These are phyloP conservation scores for Avena insularis DNA, from an alignment of 176 grass and related monocot species.

Conservation along the genomic window DNA sequence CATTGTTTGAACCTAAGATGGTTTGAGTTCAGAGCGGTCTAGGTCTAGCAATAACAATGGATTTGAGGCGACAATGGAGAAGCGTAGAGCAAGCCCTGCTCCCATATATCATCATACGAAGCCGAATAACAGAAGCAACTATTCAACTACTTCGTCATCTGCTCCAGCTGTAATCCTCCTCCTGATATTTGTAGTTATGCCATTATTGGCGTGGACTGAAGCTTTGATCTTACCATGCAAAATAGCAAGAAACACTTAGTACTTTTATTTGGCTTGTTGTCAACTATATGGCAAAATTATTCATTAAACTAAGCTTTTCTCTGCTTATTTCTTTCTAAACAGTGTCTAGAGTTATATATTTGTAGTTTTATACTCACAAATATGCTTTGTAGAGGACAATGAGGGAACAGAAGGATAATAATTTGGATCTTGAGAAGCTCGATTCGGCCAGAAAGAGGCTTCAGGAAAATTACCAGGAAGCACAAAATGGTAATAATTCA, in stretches of 20 bases:
- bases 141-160: slow-evolving; percentile 47
- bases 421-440: slow-evolving; percentile 57
- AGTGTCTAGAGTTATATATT: neutral
- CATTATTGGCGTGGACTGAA: neutral
- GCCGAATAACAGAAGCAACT: slow-evolving; percentile 32
- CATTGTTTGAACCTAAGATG: slow-evolving; percentile 47
- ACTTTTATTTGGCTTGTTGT: slow-evolving; percentile 1
- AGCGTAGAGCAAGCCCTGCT: slow-evolving; percentile 51
- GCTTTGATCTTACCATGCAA: neutral
- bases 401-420: slow-evolving; percentile 55
- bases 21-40: slow-evolving; percentile 46
- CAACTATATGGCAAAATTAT: neutral
- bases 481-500: slow-evolving; percentile 62
- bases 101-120: slow-evolving; percentile 39
- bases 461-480: slow-evolving; percentile 84
- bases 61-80: slow-evolving; percentile 44
- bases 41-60: slow-evolving; percentile 30
- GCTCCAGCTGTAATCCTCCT: slow-evolving; percentile 50
- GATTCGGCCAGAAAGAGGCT: slow-evolving; percentile 71
- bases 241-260: slow-evolving; percentile 12
- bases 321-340: slow-evolving; percentile 9
- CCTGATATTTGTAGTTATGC: neutral
- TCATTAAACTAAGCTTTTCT: neutral
- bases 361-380: neutral
- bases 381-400: slow-evolving; percentile 43